Evolutionary conservation across 345 rosid genomes (phyloP).

Genomic region (Ceriops tagal): DNA sequence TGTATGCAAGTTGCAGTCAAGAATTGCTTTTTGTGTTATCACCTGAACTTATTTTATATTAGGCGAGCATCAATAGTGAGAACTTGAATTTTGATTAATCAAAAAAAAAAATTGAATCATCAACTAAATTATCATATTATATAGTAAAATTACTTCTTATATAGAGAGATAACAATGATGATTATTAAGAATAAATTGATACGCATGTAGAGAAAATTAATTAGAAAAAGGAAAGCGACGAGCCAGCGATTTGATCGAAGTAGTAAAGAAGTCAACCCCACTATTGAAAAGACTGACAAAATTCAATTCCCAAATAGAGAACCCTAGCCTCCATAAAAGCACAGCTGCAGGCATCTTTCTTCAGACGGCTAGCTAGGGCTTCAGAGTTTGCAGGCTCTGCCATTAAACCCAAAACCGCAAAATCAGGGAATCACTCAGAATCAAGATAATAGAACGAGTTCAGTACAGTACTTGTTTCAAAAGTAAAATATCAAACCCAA

Average conservation of each 20-base stretch:
- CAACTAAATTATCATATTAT: too few relatives aligned
- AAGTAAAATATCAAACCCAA: not conserved
- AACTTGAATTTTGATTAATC: too few relatives aligned
- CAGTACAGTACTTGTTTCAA: not conserved
- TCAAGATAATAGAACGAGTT: not conserved
- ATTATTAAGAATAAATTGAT: not conserved
- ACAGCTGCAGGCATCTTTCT: conserved; percentile 1
- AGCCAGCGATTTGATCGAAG: conserved; percentile 19
- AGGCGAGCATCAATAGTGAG: too few relatives aligned
- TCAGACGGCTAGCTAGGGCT: conserved; percentile 24
- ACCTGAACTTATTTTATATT: too few relatives aligned
- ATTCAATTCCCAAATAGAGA: conserved; percentile 14
- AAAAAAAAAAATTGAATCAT: not conserved
- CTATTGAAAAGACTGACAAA: conserved; percentile 26
- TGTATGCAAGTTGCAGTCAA: too few relatives aligned
- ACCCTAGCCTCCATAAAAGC: conserved; percentile 21
- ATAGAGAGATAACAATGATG: not conserved
- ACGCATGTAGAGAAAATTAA: not conserved
- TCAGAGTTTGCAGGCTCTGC: conserved; percentile 14
- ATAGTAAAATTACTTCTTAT: too few relatives aligned
- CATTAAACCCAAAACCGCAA: conserved; percentile 2
- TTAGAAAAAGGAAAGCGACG: conserved; percentile 13
- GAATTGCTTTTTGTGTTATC: too few relatives aligned
- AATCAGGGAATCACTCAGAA: not conserved
- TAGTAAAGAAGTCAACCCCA: conserved; percentile 29